Percentiles rank a stretch among this genome's conserved stretches.
Conservation (phyloP, 768 basidiomycete genomes). For the Russula earlei region DNA sequence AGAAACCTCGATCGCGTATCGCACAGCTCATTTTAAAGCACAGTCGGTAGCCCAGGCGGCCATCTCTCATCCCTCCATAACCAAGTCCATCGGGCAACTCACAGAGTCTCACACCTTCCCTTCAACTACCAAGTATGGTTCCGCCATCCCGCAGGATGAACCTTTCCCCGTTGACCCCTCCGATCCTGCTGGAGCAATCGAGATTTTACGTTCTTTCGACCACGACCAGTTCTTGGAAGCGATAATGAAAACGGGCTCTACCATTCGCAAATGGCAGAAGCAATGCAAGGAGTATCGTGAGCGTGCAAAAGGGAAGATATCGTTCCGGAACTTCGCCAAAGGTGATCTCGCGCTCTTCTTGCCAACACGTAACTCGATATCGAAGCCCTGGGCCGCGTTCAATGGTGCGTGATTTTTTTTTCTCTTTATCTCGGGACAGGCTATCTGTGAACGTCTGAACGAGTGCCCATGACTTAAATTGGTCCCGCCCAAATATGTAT, state of each 20-base stretch:
- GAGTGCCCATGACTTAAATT: background rate
- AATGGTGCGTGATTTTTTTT: slow-evolving; percentile 52
- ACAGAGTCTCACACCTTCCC: slow-evolving; percentile 21
- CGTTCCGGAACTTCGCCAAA: slow-evolving; percentile 90
- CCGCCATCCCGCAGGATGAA: slow-evolving; percentile 45
- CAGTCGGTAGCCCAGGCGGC: slow-evolving; percentile 52
- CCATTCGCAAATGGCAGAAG: slow-evolving; percentile 94
- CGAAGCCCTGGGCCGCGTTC: slow-evolving; percentile 97
- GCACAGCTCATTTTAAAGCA: slow-evolving; percentile 67
- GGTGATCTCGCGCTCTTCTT: slow-evolving; percentile 94
- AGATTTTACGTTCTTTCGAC: slow-evolving; percentile 64
- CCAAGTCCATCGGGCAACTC: slow-evolving; percentile 39
- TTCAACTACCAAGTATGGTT: slow-evolving; percentile 40
- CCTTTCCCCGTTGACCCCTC: slow-evolving; percentile 72
- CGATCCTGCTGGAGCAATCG: slow-evolving; percentile 61
- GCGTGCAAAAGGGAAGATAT: slow-evolving; percentile 92
- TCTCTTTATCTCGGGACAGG: background rate
- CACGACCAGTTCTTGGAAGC: slow-evolving; percentile 81
- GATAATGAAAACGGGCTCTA: slow-evolving; percentile 70
- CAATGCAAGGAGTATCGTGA: slow-evolving; percentile 95
- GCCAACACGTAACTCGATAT: slow-evolving; percentile 88
- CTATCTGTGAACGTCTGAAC: background rate
- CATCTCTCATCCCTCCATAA: slow-evolving; percentile 37
- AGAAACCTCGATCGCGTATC: slow-evolving; percentile 70
- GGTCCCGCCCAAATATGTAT: slow-evolving; percentile 6